Conservation (phyloP, 306 rosid species). For the Bauhinia variegata region DNA sequence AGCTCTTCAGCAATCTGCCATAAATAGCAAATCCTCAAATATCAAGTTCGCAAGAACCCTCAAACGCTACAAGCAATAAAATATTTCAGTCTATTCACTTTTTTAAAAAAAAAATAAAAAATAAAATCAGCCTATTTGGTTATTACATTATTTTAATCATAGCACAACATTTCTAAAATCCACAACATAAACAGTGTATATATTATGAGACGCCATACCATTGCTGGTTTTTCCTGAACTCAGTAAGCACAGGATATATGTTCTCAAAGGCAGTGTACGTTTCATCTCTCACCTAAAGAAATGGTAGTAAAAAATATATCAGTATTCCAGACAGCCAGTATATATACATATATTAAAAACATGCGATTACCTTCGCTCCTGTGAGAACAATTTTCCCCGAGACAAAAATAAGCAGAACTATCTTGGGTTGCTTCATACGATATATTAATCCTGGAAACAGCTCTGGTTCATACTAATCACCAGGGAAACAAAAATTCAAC, state of each 20-base stretch:
- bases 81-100: not conserved
- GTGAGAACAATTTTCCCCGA: slow-evolving; percentile 97
- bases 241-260: slow-evolving; percentile 89
- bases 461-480: slow-evolving; percentile 89
- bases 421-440: slow-evolving; percentile 96
- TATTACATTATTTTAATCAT: not conserved
- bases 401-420: slow-evolving; percentile 89
- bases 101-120: not conserved
- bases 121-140: not conserved
- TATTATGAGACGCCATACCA: slow-evolving; percentile 47
- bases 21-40: slow-evolving; percentile 13
- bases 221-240: slow-evolving; percentile 91
- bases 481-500: slow-evolving; percentile 21
- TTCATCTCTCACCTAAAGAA: slow-evolving; percentile 79
- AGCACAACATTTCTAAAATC: not conserved
- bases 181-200: not conserved
- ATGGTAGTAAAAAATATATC: not conserved
- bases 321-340: not conserved
- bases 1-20: slow-evolving; percentile 48
- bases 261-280: slow-evolving; percentile 94
- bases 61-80: not conserved
- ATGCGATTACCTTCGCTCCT: slow-evolving; percentile 97
- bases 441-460: slow-evolving; percentile 94
- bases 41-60: not conserved
- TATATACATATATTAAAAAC: too few species aligned